These are phyloP conservation scores for Entonaema liquescens DNA, from an alignment of 495 filamentous ascomycete species.

Conservation along the genomic window DNA sequence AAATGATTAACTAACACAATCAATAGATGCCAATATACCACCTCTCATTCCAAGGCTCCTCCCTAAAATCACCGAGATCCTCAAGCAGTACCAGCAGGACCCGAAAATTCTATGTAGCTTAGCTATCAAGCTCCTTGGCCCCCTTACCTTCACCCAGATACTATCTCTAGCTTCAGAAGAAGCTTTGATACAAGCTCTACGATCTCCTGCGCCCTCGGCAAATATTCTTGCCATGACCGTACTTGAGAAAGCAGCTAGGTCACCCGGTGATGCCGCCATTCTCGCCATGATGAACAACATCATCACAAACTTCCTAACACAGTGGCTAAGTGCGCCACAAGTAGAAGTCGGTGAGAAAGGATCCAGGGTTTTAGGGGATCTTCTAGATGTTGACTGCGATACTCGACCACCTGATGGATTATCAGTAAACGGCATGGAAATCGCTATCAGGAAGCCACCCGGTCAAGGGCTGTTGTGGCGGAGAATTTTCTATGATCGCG, in stretches of 20 bases:
- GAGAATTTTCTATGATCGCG: slow-evolving; percentile 70
- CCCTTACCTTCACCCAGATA: slow-evolving; percentile 59
- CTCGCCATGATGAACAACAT: slow-evolving; percentile 71
- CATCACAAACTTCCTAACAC: slow-evolving; percentile 66
- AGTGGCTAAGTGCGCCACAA: slow-evolving; percentile 76
- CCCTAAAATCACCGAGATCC: slow-evolving; percentile 57
- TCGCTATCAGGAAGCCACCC: slow-evolving; percentile 49
- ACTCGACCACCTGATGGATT: slow-evolving; percentile 56
- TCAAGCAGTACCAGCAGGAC: slow-evolving; percentile 60
- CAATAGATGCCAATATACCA: slow-evolving; percentile 54
- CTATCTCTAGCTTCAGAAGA: slow-evolving; percentile 63
- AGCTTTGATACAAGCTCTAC: slow-evolving; percentile 63
- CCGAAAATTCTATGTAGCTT: slow-evolving; percentile 60
- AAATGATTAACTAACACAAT: not conserved
- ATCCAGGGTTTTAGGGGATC: slow-evolving; percentile 68
- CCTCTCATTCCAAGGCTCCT: slow-evolving; percentile 59
- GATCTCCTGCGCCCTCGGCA: slow-evolving; percentile 68
- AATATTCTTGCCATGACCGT: slow-evolving; percentile 76
- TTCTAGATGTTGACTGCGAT: slow-evolving; percentile 74
- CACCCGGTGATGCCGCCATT: slow-evolving; percentile 70
- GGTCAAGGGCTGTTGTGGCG: slow-evolving; percentile 80
- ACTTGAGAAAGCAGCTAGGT: slow-evolving; percentile 72
- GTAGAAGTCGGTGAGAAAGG: slow-evolving; percentile 79
- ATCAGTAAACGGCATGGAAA: slow-evolving; percentile 42
- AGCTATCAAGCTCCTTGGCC: slow-evolving; percentile 62